Evolutionary conservation across 805 yeast genomes (phyloP), one percentile per base, ranked within the genome.

Genomic region (Saccharomycopsis fibuligera): DNA sequence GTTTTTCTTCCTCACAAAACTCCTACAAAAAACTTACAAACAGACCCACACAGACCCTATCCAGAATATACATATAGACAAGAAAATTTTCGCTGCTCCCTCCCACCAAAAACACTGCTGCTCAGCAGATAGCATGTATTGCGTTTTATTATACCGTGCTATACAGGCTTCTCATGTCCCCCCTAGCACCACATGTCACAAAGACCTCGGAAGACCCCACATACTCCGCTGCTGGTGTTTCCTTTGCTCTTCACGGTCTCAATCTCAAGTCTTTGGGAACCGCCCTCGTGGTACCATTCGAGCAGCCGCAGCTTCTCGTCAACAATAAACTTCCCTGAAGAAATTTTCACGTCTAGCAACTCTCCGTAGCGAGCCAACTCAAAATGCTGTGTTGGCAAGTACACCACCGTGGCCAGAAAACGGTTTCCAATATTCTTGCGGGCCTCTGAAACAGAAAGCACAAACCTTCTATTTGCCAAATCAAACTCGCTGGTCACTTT

Each of bases 331-430:
- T 19, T 42, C 0, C 95, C 95, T 1, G 79, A 67, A 3, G 79
- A 69, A 12, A 79, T 67, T 16, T 66, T 68, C 5, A 86, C 70
- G 14, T 71, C 73, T 10, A 72, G 68, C 12, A 35, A 6, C 3
- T 36, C 41, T 22, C 31, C 47, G 17, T 30, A 9, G 50, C 68
- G 72, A 48, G 69, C 78, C 41, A 63, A 60, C 41, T 66, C 79
- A 69, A 75, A 89, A 61, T 90, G 96, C 70, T 79, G 74, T 23
- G 69, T 70, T 0, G 97, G 97, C 24, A 88, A 58, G 58, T 70
- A 85, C 1, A 90, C 74, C 41, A 74, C 63, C 0, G 91, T 81
- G 2, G 88, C 38, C 5, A n/a, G 2, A 16, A 22, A 25, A 14
- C 23, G 12, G 17, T 57, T 27, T 4, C 38, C 45, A 2, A 65